A percentile compares a stretch with the other conserved stretches of the same genome.
These are phyloP conservation scores for Fomes fomentarius DNA, from an alignment of 1,284 basidiomycete species.

Conservation along the genomic window DNA sequence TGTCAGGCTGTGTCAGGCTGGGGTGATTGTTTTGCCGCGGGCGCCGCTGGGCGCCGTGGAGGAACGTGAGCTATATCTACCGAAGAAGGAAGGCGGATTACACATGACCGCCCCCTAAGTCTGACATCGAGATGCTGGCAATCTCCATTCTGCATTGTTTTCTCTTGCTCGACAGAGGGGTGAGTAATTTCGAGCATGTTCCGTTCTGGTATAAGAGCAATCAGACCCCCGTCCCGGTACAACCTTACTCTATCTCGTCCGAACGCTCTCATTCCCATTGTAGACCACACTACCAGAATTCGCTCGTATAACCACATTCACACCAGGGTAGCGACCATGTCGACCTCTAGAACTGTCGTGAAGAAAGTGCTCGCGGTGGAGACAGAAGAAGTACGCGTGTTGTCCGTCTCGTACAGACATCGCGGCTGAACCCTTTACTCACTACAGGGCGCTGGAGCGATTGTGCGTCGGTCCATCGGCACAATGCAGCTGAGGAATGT, in stretches of 20 bases:
- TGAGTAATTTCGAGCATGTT: slow-evolving; percentile 20
- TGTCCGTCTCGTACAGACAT: not conserved
- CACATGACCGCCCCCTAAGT: too few relatives aligned
- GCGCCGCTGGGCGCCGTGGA: not conserved
- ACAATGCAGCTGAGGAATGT: slow-evolving; percentile 76
- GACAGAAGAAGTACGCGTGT: slow-evolving; percentile 66
- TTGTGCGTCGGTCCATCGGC: slow-evolving; percentile 91
- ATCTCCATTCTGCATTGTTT: not conserved
- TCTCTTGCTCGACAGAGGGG: not conserved
- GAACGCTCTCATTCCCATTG: not conserved
- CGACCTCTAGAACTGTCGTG: slow-evolving; percentile 67
- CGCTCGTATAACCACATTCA: not conserved
- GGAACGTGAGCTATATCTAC: slow-evolving; percentile 28
- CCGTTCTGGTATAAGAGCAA: slow-evolving; percentile 15
- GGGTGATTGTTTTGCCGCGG: too few relatives aligned
- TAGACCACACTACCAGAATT: not conserved
- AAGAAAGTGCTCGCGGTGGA: slow-evolving; percentile 83
- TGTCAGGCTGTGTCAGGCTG: too few relatives aligned
- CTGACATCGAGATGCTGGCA: slow-evolving; percentile 4
- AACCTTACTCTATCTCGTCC: not conserved
- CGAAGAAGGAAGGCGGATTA: slow-evolving; percentile 25
- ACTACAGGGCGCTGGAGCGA: slow-evolving; percentile 78
- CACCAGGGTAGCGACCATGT: slow-evolving; percentile 29
- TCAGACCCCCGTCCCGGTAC: not conserved
- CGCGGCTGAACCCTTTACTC: not conserved